Percentiles rank a stretch among this genome's conserved stretches.
Evolutionary conservation across 1,284 basidiomycete genomes (phyloP).

Genomic region (Pyrrhoderma noxium): DNA sequence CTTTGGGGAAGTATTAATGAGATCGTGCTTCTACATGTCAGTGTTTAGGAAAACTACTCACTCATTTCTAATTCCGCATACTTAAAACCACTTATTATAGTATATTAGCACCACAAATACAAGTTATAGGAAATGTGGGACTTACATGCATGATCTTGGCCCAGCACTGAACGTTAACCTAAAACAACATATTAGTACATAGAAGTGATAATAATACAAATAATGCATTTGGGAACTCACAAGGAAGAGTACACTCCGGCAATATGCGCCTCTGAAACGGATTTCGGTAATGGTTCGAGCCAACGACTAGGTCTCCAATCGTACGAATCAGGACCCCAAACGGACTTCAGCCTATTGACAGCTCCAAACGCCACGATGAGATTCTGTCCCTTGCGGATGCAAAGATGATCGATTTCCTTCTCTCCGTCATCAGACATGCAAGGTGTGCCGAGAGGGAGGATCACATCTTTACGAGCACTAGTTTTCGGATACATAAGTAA

Average conservation of each 20-base stretch:
- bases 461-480: slow-evolving; percentile 16
- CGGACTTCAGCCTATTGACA: slow-evolving; percentile 25
- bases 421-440: slow-evolving; percentile 14
- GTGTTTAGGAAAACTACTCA: slow-evolving; percentile 20
- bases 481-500: not conserved
- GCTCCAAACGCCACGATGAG: slow-evolving; percentile 25
- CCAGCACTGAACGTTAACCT: slow-evolving; percentile 32
- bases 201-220: not conserved
- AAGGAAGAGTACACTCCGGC: slow-evolving; percentile 23
- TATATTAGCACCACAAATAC: not conserved
- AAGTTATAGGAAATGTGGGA: not conserved
- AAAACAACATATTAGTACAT: not conserved
- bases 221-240: slow-evolving; percentile 16
- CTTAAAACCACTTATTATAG: slow-evolving; percentile 26
- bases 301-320: slow-evolving; percentile 33
- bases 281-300: slow-evolving; percentile 25
- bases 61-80: slow-evolving; percentile 32
- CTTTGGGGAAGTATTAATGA: slow-evolving; percentile 4
- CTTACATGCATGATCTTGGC: slow-evolving; percentile 29
- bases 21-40: not conserved
- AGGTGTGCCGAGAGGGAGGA: slow-evolving; percentile 16
- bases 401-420: slow-evolving; percentile 11
- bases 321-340: slow-evolving; percentile 31
- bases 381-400: slow-evolving; percentile 16
- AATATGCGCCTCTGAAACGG: slow-evolving; percentile 21